Base-by-base conservation (phyloP, 805 yeast genomes). In the Wickerhamiella kazuoi region DNA sequence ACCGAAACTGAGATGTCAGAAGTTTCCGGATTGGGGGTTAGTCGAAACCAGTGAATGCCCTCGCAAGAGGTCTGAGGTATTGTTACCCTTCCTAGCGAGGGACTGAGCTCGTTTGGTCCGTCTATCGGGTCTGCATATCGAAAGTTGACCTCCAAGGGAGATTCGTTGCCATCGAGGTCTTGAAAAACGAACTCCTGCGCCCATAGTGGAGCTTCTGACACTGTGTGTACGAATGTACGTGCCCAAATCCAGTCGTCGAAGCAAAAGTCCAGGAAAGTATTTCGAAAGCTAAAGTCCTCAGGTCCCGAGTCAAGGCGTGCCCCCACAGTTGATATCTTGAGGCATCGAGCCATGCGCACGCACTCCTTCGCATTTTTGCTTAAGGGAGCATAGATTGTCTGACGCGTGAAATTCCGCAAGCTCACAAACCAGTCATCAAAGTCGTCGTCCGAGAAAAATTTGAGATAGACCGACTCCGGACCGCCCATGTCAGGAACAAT, bases 171-270 rank as follows among this genome's bases (percentile, higher is more conserved):
- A 62, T 71, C 46, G 73, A 63, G 52, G 63, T 65, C 50, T 65
- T 71, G 2, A 74, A 72, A 60, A 2, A 67, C 59, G 51, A 80
- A 79, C 34, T 66, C 71, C 50, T 86, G 94, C 51, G 84, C 72
- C 90, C 94, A 86, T 52, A 81, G 81, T 1, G 93, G 86, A 40
- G 67, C 65, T 0, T 55, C 46, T 35, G 68, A 61, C 29, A 63
- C 60, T 0, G 76, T 76, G 21, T 44, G 42, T 5, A 71, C 62
- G 2, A 84, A 76, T 0, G 95, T 81, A 46, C 83, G 63, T 30
- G 79, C 81, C 82, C 87, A 79, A 0, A 78, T 72, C 35, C 71
- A 64, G 16, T 71, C 75, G 78, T 90, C 79, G 54, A 81, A 64
- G 15, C 68, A 60, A 2, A 84, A 63, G 49, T 83, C 94, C 2